Evolutionary conservation across 345 rosid genomes (phyloP), one percentile per base, ranked within the genome.

Genomic region (Noccaea bulbosa): DNA sequence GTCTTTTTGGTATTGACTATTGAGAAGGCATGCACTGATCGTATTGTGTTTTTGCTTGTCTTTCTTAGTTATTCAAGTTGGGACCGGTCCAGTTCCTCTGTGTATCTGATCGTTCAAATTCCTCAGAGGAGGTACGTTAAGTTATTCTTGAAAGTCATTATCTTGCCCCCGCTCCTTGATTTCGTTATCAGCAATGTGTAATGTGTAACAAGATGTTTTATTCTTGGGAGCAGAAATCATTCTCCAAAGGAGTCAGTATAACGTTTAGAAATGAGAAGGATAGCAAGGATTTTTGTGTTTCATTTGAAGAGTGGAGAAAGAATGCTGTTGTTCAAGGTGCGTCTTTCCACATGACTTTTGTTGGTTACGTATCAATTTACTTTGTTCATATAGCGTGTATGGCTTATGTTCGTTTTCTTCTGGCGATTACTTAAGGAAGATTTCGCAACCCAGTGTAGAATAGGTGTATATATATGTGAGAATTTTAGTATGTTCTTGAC

Each of bases 281-380:
- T 73, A 81, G 95, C 85, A 84, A 65, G 72, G 77, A 78, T 69
- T 94, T 94, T 81, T 93, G 86, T 83, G 81, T 78, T 76, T 82
- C 88, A 9, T 88, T 91, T 78, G 87, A 88, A 78, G 92, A 85
- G 80, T 91, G 88, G 97, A 88, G 84, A 85, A 83, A 83, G 61
- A 81, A 82, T 72, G 77, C 47, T 72, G 62, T 17, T 79, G 74
- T 60, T 81, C 81, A 77, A 85, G 97, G 97, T 94, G 74, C 81
- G 80, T 17, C 66, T 72, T 74, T 81, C 67, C 20, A 66, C 73
- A 32, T 72, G 64, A 54, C 79, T 33, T 62, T 69, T 48, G 30
- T 59, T 61, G 0, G 8, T 37, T 16, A 11, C 38, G 15, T 33
- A 30, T 45, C 20, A 14, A 6, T 6, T 9, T 10, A 6, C 11